These are phyloP conservation scores for Sideroxylon spinosum DNA, from an alignment of 179 eudicot genomes.

Conservation along the genomic window DNA sequence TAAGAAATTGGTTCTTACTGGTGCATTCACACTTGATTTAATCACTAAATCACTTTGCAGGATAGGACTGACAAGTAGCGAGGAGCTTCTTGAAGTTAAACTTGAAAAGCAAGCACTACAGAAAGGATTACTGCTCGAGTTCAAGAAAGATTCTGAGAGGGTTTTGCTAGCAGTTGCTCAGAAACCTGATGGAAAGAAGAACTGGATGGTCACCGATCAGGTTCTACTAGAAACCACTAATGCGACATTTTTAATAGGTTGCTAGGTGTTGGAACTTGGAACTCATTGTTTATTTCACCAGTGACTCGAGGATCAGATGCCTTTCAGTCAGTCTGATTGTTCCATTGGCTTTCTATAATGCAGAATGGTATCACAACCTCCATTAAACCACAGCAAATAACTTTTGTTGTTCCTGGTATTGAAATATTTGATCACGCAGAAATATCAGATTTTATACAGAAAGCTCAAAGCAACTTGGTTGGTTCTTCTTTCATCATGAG, in stretches of 20 bases:
- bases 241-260: conserved; percentile 35
- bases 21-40: not conserved
- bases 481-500: conserved; percentile 23
- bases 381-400: conserved; percentile 89
- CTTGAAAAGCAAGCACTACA: conserved; percentile 49
- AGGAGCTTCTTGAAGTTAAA: conserved; percentile 51
- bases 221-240: conserved; percentile 41
- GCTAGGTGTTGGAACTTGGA: conserved; percentile 34
- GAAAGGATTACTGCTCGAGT: conserved; percentile 74
- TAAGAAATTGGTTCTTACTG: not conserved
- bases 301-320: not conserved
- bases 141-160: conserved; percentile 86
- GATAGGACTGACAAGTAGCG: conserved; percentile 45
- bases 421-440: conserved; percentile 60
- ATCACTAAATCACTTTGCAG: conserved; percentile 33
- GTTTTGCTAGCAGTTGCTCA: conserved; percentile 77
- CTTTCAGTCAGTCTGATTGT: conserved; percentile 15
- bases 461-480: conserved; percentile 80
- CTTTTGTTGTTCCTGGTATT: conserved; percentile 79
- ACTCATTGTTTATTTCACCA: conserved; percentile 14
- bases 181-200: conserved; percentile 87
- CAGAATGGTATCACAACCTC: conserved; percentile 84
- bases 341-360: conserved; percentile 19
- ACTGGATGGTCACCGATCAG: conserved; percentile 98
- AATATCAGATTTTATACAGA: conserved; percentile 62